Percentiles rank a stretch among this genome's conserved stretches.
Evolutionary conservation across 2,329 filamentous ascomycete genomes (phyloP).

Genomic region (Ophiosphaerella korrae): DNA sequence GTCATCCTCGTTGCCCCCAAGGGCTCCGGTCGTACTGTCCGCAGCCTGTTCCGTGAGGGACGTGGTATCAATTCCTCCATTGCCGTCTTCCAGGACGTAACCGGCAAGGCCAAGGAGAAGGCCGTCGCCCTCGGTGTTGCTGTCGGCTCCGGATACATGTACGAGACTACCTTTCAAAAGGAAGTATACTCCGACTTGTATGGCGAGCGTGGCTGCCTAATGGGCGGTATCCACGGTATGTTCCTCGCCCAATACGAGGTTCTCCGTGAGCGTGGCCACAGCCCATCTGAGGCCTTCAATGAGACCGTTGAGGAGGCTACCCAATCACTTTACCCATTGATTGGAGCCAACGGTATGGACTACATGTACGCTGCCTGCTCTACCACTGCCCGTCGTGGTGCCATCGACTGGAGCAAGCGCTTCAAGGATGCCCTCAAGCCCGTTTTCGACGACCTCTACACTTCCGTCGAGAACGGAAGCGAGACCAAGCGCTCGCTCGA

Average conservation of each 20-base stretch:
- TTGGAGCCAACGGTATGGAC: slow-evolving; percentile 98
- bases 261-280: slow-evolving; percentile 97
- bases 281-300: slow-evolving; percentile 98
- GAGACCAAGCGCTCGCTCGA: slow-evolving; percentile 97
- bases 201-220: slow-evolving; percentile 99
- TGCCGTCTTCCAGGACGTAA: slow-evolving; percentile 98
- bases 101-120: slow-evolving; percentile 97
- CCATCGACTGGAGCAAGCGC: slow-evolving; percentile 95
- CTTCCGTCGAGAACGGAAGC: slow-evolving; percentile 84
- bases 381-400: slow-evolving; percentile 95
- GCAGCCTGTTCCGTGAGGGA: slow-evolving; percentile 97
- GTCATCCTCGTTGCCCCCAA: slow-evolving; percentile 99
- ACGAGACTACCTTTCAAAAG: slow-evolving; percentile 99
- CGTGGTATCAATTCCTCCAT: slow-evolving; percentile 99
- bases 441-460: slow-evolving; percentile 96
- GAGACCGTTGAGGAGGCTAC: slow-evolving; percentile 99
- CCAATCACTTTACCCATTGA: slow-evolving; percentile 96
- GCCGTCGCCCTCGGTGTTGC: slow-evolving; percentile 95
- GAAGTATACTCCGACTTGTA: slow-evolving; percentile 99
- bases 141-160: slow-evolving; percentile 97
- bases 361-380: slow-evolving; percentile 99
- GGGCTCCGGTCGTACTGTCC: slow-evolving; percentile 97
- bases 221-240: slow-evolving; percentile 99
- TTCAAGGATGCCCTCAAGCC: slow-evolving; percentile 99
- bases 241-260: slow-evolving; percentile 99